Evolutionary conservation across 306 rosid genomes (phyloP).

Genomic region (Citrullus amarus): DNA sequence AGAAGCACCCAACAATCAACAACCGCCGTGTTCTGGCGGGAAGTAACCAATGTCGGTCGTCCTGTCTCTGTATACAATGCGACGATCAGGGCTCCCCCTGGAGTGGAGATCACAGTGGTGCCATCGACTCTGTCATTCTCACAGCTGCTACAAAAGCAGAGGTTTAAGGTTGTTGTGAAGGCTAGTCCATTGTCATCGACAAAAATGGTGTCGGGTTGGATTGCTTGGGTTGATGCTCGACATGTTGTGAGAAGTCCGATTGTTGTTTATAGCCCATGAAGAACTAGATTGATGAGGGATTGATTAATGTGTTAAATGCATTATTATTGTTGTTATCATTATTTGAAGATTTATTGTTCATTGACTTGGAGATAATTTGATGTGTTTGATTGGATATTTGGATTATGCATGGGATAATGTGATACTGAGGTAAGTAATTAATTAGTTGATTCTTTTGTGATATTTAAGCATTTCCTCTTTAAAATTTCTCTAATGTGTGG

Average conservation of each 20-base stretch:
- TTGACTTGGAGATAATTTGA: too few relatives aligned
- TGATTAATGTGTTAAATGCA: not conserved
- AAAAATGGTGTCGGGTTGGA: conserved; percentile 40
- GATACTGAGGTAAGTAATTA: too few relatives aligned
- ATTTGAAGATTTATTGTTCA: too few relatives aligned
- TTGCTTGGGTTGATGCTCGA: conserved; percentile 45
- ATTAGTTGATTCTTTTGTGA: too few relatives aligned
- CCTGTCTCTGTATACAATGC: conserved; percentile 40
- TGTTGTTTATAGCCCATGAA: conserved; percentile 37
- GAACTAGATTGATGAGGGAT: not conserved
- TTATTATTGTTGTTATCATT: too few relatives aligned
- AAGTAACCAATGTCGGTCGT: conserved; percentile 68
- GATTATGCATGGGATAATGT: too few relatives aligned
- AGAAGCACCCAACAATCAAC: conserved; percentile 15
- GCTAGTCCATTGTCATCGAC: conserved; percentile 30
- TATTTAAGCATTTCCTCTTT: too few relatives aligned
- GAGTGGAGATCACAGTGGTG: conserved; percentile 44
- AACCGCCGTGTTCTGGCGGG: conserved; percentile 37
- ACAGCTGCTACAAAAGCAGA: conserved; percentile 25
- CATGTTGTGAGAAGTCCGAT: conserved; percentile 60
- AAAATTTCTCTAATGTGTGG: too few relatives aligned
- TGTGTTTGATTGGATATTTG: too few relatives aligned
- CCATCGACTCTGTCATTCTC: conserved; percentile 45
- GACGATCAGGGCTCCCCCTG: conserved; percentile 44
- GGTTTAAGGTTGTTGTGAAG: conserved; percentile 68